phyloP scores from a whole-genome alignment of 73 alveolate genomes.

The Tetrahymena malaccensis region DNA sequence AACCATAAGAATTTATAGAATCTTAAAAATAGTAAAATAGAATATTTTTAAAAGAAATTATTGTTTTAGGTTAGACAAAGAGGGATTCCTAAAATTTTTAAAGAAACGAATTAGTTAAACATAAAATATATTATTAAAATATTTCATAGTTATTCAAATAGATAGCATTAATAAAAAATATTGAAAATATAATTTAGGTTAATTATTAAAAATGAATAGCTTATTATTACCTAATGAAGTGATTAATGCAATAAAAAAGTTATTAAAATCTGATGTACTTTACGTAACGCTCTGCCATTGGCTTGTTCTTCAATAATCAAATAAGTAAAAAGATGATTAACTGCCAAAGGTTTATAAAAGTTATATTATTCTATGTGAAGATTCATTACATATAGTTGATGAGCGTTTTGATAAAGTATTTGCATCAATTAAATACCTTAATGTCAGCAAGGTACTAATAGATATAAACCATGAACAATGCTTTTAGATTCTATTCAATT shows the following conservation, averaged over 20 bases:
- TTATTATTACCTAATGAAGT: neutral
- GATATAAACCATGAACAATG: neutral
- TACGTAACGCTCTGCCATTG: neutral
- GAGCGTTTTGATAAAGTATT: neutral
- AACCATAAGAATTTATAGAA: neutral
- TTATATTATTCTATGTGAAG: neutral
- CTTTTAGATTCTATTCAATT: neutral
- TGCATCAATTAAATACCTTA: neutral
- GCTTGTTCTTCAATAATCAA: neutral
- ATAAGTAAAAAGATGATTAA: neutral
- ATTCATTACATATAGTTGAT: neutral
- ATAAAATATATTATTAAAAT: too few relatives aligned
- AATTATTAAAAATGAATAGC: neutral
- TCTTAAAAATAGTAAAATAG: neutral
- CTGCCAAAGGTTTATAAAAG: neutral
- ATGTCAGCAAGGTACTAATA: neutral
- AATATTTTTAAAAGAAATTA: too few relatives aligned
- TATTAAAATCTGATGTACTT: neutral
- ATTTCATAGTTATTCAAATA: too few relatives aligned
- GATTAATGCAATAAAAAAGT: neutral
- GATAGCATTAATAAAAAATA: neutral
- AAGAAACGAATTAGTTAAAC: too few relatives aligned
- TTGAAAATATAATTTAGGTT: neutral
- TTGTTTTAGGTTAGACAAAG: neutral
- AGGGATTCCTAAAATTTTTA: neutral